Evolutionary conservation across 2,329 filamentous ascomycete genomes (phyloP).

Genomic region (Calonectria ilicicola): DNA sequence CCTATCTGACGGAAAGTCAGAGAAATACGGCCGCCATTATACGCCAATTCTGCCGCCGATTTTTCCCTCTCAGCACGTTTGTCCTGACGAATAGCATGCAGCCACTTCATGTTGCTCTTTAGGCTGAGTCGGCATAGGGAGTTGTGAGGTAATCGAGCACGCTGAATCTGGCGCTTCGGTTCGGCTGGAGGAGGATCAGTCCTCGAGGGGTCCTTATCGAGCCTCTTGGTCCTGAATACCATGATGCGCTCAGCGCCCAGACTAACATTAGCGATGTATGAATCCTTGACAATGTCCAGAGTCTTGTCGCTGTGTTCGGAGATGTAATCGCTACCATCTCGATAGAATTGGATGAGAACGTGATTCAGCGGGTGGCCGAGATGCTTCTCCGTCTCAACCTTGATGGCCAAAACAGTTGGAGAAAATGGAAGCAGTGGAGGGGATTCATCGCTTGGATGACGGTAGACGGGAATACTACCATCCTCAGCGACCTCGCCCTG

Average conservation of each 20-base stretch:
- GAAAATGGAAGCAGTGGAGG: slow-evolving; percentile 83
- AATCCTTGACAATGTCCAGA: slow-evolving; percentile 84
- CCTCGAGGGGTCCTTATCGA: slow-evolving; percentile 53
- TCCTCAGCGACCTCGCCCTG: slow-evolving; percentile 79
- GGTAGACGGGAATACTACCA: slow-evolving; percentile 88
- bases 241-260: slow-evolving; percentile 93
- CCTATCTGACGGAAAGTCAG: slow-evolving; percentile 92
- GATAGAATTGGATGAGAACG: slow-evolving; percentile 91
- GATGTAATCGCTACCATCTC: slow-evolving; percentile 90
- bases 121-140: slow-evolving; percentile 88
- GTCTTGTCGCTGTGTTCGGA: slow-evolving; percentile 98
- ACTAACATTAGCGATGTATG: slow-evolving; percentile 91
- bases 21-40: slow-evolving; percentile 83
- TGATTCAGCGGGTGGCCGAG: slow-evolving; percentile 90
- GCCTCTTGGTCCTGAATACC: slow-evolving; percentile 86
- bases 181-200: slow-evolving; percentile 22
- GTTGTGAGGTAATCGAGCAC: slow-evolving; percentile 85
- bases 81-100: slow-evolving; percentile 92
- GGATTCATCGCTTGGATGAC: slow-evolving; percentile 91
- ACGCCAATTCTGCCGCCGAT: slow-evolving; percentile 76
- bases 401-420: slow-evolving; percentile 76
- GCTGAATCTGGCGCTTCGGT: slow-evolving; percentile 67
- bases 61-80: slow-evolving; percentile 79
- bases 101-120: slow-evolving; percentile 85
- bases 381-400: slow-evolving; percentile 74